These are phyloP conservation scores for Raffaelea arxii DNA, from an alignment of 2,329 filamentous ascomycete genomes.

Conservation along the genomic window DNA sequence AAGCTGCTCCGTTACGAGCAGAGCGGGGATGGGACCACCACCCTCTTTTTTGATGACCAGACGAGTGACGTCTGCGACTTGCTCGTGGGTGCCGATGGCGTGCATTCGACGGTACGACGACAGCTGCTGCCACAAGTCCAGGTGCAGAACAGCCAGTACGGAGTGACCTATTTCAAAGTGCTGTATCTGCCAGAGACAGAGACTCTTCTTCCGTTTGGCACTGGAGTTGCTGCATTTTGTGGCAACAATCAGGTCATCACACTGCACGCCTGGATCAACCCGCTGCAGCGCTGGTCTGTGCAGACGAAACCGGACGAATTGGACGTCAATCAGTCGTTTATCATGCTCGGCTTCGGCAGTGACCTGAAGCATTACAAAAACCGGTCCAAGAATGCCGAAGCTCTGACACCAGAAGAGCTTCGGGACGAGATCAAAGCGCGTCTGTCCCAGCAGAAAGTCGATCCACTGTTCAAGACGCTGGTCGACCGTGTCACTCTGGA, in stretches of 20 bases:
- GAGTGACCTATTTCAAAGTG: background rate
- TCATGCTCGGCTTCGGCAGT: slow-evolving; percentile 1
- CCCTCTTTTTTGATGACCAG: background rate
- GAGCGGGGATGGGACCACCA: background rate
- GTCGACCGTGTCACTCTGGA: background rate
- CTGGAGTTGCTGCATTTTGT: background rate
- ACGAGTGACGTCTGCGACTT: slow-evolving; percentile 1
- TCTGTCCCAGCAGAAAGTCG: background rate
- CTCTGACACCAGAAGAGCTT: background rate
- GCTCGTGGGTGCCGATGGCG: slow-evolving; percentile 5
- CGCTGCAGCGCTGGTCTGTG: background rate
- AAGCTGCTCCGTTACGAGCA: background rate
- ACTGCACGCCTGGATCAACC: background rate
- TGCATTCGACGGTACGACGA: slow-evolving; percentile 2
- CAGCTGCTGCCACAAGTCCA: background rate
- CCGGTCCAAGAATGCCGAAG: background rate
- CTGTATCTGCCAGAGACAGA: background rate
- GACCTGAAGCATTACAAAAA: background rate
- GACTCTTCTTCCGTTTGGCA: background rate
- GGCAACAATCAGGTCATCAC: slow-evolving; percentile 1
- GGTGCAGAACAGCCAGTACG: background rate
- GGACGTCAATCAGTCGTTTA: background rate
- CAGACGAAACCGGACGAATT: background rate
- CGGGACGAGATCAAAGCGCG: background rate
- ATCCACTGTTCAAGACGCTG: background rate